Percentiles rank a stretch among this genome's conserved stretches.
Conservation (phyloP, 257 asterid genomes). For the Nicotiana attenuata region DNA sequence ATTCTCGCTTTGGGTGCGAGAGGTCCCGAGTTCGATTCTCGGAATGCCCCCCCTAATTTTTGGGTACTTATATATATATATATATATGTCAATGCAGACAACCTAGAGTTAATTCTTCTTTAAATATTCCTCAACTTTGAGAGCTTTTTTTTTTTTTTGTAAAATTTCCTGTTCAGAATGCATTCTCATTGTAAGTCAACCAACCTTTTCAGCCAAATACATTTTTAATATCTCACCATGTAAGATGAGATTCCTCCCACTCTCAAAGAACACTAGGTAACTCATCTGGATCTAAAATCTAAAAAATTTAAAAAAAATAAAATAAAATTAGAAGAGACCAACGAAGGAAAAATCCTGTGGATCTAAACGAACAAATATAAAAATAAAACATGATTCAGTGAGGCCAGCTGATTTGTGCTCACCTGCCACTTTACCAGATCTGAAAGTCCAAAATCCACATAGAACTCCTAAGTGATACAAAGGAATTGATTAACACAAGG, state of each 20-base stretch:
- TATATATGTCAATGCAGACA: not conserved
- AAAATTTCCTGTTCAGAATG: not conserved
- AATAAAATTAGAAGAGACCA: not conserved
- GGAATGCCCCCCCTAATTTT: slow-evolving; percentile 71
- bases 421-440: not conserved
- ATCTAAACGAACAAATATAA: not conserved
- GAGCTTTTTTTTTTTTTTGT: too few species aligned
- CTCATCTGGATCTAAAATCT: not conserved
- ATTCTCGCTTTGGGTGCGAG: slow-evolving; percentile 83
- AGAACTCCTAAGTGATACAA: not conserved
- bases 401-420: not conserved
- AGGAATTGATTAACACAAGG: not conserved
- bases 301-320: too few species aligned
- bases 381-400: not conserved
- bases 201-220: not conserved
- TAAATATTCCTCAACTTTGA: too few species aligned
- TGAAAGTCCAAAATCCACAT: not conserved
- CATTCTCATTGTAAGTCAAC: not conserved
- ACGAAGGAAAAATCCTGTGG: not conserved
- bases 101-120: not conserved
- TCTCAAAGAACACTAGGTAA: not conserved
- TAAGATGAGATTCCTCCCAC: not conserved
- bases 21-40: slow-evolving; percentile 73
- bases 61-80: too few species aligned
- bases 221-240: not conserved